Conservation (phyloP, 352 stramenopile species). For the Pythium folliculosum region DNA sequence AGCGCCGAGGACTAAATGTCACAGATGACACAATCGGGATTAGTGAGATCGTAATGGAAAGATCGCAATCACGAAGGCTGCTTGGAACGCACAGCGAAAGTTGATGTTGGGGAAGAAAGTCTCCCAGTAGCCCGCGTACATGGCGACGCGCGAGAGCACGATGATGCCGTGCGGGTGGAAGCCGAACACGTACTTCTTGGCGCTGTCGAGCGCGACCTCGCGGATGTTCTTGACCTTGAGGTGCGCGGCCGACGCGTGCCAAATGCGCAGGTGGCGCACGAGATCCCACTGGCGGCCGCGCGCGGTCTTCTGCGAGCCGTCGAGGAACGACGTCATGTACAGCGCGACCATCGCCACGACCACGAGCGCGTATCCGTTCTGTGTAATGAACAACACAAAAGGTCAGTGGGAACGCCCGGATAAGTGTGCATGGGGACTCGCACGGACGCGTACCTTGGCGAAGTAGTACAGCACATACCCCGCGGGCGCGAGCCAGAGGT, state of each 20-base stretch:
- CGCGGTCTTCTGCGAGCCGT: constrained; percentile 53
- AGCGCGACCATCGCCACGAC: constrained; percentile 50
- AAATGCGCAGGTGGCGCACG: constrained; percentile 48
- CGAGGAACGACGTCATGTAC: constrained; percentile 65
- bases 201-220: constrained; percentile 57
- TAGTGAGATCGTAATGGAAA: background rate
- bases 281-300: constrained; percentile 52
- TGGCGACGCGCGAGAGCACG: constrained; percentile 65
- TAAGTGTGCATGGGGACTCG: too few relatives aligned
- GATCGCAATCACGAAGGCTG: too few relatives aligned
- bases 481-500: constrained; percentile 55
- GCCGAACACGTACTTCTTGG: constrained; percentile 75
- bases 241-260: constrained; percentile 47
- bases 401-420: background rate
- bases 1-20: constrained; percentile 43
- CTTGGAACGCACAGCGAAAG: constrained; percentile 37
- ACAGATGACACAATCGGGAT: background rate
- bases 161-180: constrained; percentile 81
- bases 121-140: constrained; percentile 72
- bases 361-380: constrained; percentile 56
- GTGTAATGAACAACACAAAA: background rate
- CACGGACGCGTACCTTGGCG: constrained; percentile 33
- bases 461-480: constrained; percentile 65
- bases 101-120: constrained; percentile 63
- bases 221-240: constrained; percentile 66